phyloP scores from a whole-genome alignment of 305 asterid genomes.

The Fraxinus xanthoxyloides region DNA sequence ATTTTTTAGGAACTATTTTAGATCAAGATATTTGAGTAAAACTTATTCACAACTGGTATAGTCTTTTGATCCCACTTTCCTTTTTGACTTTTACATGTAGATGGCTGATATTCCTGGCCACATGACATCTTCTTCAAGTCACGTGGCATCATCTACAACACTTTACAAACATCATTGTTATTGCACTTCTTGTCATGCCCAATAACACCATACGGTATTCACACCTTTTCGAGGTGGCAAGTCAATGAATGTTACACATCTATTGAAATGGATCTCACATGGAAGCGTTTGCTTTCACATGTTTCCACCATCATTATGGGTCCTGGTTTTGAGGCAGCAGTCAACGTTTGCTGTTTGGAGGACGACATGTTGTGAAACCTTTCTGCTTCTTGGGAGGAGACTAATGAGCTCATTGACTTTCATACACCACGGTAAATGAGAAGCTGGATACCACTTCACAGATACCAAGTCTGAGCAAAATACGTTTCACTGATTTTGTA shows the following conservation, averaged over 20 bases:
- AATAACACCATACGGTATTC: neutral
- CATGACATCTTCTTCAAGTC: conserved; percentile 23
- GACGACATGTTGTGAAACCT: neutral
- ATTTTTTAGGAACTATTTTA: neutral
- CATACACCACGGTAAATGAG: neutral
- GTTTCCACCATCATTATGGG: neutral
- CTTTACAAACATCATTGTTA: conserved; percentile 1
- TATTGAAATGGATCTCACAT: neutral
- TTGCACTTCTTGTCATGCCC: conserved; percentile 11
- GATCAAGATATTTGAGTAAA: neutral
- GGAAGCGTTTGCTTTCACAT: neutral
- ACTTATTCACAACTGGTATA: neutral
- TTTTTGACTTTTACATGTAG: conserved; percentile 19
- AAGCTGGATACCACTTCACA: neutral
- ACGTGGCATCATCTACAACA: conserved; percentile 21
- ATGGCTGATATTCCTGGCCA: conserved; percentile 21
- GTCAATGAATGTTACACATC: neutral
- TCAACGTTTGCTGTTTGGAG: neutral
- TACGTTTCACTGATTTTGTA: neutral
- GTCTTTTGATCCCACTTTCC: conserved; percentile 9
- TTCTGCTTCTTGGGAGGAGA: neutral
- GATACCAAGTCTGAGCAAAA: neutral
- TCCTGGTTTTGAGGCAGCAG: neutral
- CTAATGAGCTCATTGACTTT: neutral
- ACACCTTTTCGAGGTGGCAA: neutral